phyloP scores from a whole-genome alignment of 495 filamentous ascomycete species.

The Xylaria telfairii region DNA sequence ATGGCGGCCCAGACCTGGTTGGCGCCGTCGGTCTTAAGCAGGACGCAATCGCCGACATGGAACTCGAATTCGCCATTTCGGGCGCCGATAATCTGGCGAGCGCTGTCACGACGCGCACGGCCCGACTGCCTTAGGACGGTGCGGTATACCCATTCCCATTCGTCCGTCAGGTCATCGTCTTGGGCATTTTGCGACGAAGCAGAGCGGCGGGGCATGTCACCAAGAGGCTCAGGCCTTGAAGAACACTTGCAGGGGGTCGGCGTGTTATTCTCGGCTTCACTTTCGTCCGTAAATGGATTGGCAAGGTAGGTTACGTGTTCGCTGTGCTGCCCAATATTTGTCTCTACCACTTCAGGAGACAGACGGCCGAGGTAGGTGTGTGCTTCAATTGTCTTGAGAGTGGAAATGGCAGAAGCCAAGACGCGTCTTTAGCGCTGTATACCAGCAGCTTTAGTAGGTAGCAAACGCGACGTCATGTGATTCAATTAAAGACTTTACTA shows the following conservation, averaged over 20 bases:
- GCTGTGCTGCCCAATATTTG: not conserved
- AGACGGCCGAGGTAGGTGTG: not conserved
- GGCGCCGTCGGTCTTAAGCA: conserved; percentile 80
- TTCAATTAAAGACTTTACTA: not conserved
- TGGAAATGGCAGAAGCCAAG: not conserved
- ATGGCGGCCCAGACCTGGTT: conserved; percentile 91
- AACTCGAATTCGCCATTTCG: conserved; percentile 86
- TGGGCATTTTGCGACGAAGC: conserved; percentile 54
- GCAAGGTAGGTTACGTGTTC: not conserved
- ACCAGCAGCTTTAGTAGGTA: no score
- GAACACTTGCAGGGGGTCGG: not conserved
- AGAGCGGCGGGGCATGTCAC: conserved; percentile 34
- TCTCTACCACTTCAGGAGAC: not conserved
- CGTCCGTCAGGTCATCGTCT: conserved; percentile 86
- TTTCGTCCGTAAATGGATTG: not conserved
- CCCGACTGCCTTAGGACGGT: conserved; percentile 27
- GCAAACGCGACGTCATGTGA: conserved; percentile 25
- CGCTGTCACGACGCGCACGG: conserved; percentile 30
- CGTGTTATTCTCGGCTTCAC: not conserved
- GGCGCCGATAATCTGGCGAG: conserved; percentile 73
- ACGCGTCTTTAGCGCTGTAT: conserved; percentile 9
- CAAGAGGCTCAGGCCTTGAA: not conserved
- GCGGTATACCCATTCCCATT: conserved; percentile 93
- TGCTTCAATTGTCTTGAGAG: not conserved
- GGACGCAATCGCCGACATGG: conserved; percentile 77